Base-by-base conservation (phyloP, 441 rosid genomes). In the Melastoma candidum region DNA sequence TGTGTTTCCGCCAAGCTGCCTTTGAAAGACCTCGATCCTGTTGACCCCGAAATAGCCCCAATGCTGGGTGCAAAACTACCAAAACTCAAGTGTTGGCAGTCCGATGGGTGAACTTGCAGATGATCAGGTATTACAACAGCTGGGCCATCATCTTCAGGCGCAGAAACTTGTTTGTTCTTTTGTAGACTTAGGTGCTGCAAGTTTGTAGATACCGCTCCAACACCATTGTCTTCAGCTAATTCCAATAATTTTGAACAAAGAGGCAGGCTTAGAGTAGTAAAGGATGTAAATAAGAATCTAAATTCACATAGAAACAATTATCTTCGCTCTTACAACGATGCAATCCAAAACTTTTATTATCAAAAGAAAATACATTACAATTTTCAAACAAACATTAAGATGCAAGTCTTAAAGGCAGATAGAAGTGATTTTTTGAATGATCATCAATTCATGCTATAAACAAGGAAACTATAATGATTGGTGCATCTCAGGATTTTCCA, bases 91-190 rank as follows among this genome's bases (percentile, higher is more conserved):
- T 89, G 99, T 0, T 90, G 77, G 75, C 95, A 89, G 46, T 86
- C 96, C 36, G 76, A 73, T 46, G 82, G 60, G 65, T 93, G 88
- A 60, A 93, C 80, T 71, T 84, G 89, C 57, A 93, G 76, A 68
- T 93, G 99, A 72, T 81, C 76, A 53, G 99, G 99, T 64, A 93
- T 89, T 57, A 89, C 81, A 46, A 93, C 95, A 60, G 85, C 74
- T 52, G 89, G 93, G 56, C 63, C 74, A 52, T 81, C 89, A 65
- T 81, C 93, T 64, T 80, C 96, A 54, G 75, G 67, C 0, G 59
- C 54, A 32, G 59, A 60, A 51, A 56, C 87, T 53, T 63, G 70
- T 25, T 83, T 84, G 57, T 80, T 78, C 68, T 70, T 71, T 69
- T 80, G 76, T 50, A 83, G 47, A 61, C 63, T 77, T 68, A 81